These are phyloP conservation scores for Bromus sterilis DNA, from an alignment of 176 grass and related monocot genomes.

Conservation along the genomic window DNA sequence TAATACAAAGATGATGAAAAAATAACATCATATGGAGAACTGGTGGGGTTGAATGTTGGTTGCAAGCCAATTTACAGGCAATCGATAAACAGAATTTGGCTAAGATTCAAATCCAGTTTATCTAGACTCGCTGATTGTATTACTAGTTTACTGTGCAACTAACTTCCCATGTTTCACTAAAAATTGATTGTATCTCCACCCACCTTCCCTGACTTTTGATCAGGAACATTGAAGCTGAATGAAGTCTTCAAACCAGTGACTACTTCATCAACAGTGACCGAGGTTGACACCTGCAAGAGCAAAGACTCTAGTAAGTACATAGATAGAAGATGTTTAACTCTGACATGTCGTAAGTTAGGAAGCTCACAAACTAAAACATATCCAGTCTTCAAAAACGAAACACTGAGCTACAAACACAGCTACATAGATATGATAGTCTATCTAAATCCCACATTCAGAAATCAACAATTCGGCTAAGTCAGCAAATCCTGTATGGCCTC, in stretches of 20 bases:
- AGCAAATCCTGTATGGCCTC: neutral
- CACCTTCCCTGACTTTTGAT: slow-evolving; percentile 88
- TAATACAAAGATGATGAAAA: neutral
- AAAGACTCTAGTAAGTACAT: slow-evolving; percentile 20
- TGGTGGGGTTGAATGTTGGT: neutral
- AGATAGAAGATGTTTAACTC: neutral
- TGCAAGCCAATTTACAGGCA: neutral
- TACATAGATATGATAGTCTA: neutral
- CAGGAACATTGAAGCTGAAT: slow-evolving; percentile 75
- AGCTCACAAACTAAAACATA: neutral
- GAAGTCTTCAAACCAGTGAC: slow-evolving; percentile 61
- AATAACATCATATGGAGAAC: neutral
- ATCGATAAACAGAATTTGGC: neutral
- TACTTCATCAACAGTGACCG: slow-evolving; percentile 66
- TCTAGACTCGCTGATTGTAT: neutral
- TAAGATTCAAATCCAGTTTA: neutral
- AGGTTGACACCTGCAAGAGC: slow-evolving; percentile 58
- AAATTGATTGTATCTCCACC: slow-evolving; percentile 2
- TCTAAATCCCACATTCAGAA: neutral
- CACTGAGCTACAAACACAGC: neutral
- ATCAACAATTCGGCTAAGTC: neutral
- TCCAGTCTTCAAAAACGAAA: neutral
- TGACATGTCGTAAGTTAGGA: neutral
- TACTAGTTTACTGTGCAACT: neutral
- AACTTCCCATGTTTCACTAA: neutral